phyloP scores from a whole-genome alignment of 1,284 basidiomycete genomes.

The Apiotrichum domesticum region DNA sequence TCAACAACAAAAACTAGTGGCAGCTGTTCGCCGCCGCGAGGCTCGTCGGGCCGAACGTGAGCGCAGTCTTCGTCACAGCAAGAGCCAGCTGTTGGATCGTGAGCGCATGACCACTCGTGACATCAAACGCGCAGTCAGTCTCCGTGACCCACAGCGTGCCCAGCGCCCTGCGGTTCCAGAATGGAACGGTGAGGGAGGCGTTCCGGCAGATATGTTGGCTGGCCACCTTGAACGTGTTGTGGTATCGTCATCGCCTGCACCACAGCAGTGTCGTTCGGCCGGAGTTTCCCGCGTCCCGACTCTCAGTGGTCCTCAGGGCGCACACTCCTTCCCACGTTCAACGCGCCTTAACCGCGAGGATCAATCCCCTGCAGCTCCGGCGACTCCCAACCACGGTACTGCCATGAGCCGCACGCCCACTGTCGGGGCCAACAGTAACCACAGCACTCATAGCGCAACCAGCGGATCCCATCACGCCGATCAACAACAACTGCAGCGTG shows the following conservation, averaged over 20 bases:
- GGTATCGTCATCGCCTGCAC: not conserved
- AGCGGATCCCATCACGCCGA: not conserved
- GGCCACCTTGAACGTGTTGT: slow-evolving; percentile 26
- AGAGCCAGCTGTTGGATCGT: slow-evolving; percentile 8
- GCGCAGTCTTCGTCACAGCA: slow-evolving; percentile 9
- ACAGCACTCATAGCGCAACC: not conserved
- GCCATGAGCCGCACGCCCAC: slow-evolving; percentile 3
- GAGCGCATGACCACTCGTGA: not conserved
- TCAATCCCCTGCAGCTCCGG: not conserved
- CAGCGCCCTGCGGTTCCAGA: not conserved
- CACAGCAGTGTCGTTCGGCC: not conserved
- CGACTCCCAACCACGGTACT: not conserved
- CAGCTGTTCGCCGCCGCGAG: slow-evolving; percentile 9
- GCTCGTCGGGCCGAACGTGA: slow-evolving; percentile 14
- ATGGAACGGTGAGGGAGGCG: slow-evolving; percentile 44
- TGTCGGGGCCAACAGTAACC: not conserved
- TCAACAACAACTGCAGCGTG: not conserved
- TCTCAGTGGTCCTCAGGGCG: too few species aligned
- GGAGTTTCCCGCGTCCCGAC: not conserved
- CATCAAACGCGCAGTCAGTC: not conserved
- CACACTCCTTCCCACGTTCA: not conserved
- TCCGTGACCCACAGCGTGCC: not conserved
- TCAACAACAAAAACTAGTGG: slow-evolving; percentile 16
- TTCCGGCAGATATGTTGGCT: slow-evolving; percentile 31
- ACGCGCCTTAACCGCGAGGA: not conserved